Conservation (phyloP, 768 basidiomycete species). For the Chalciporus piperatus region DNA sequence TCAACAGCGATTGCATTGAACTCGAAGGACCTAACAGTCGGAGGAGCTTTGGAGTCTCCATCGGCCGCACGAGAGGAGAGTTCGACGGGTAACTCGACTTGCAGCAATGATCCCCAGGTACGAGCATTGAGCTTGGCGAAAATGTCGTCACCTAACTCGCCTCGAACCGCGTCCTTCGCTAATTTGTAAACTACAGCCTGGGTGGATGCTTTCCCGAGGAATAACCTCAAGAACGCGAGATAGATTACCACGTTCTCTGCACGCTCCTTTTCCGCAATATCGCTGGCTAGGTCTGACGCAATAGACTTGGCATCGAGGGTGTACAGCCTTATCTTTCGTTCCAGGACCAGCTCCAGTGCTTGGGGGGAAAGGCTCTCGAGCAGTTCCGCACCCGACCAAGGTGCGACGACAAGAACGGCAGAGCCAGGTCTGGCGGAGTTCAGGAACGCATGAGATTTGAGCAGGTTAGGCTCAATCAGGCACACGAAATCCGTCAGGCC, state of each 20-base stretch:
- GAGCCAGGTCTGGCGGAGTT: conserved; percentile 64
- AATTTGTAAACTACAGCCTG: conserved; percentile 52
- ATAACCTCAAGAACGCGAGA: conserved; percentile 83
- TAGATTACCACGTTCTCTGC: conserved; percentile 61
- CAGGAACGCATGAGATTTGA: conserved; percentile 76
- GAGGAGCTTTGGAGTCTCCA: conserved; percentile 18
- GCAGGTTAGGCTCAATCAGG: conserved; percentile 70
- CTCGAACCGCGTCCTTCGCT: conserved; percentile 45
- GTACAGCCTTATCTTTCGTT: conserved; percentile 56
- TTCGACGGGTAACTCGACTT: conserved; percentile 44
- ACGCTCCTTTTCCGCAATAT: conserved; percentile 37
- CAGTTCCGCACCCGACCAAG: conserved; percentile 77
- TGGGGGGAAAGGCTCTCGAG: conserved; percentile 59
- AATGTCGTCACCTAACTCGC: conserved; percentile 38
- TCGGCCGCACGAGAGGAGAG: conserved; percentile 17
- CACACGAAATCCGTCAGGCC: conserved; percentile 68
- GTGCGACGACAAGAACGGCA: conserved; percentile 67
- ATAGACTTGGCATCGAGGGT: conserved; percentile 56
- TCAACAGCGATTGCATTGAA: conserved; percentile 76
- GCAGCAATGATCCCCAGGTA: conserved; percentile 67
- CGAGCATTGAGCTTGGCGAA: conserved; percentile 52
- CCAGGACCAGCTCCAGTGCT: conserved; percentile 38
- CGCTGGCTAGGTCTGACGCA: conserved; percentile 34
- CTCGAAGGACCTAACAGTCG: conserved; percentile 55
- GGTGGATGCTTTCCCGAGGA: conserved; percentile 62